Evolutionary conservation across 192 early-diverging fungal genomes (phyloP).

Genomic region (Coemansia sp.): DNA sequence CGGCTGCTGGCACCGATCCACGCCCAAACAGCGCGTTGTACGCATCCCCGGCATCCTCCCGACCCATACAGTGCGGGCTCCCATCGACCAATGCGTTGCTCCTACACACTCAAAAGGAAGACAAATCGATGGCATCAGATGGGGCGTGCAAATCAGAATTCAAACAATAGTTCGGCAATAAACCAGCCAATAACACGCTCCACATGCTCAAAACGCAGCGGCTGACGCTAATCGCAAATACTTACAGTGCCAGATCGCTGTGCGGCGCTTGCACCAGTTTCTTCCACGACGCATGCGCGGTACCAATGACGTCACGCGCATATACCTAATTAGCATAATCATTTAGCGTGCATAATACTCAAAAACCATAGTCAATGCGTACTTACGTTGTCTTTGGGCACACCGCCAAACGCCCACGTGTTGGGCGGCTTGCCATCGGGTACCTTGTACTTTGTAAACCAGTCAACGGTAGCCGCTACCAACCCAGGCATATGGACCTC

Average conservation of each 20-base stretch:
- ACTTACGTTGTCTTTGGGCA: constrained; percentile 58
- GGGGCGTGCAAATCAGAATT: too few species aligned
- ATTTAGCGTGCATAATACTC: neutral
- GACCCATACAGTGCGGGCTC: constrained; percentile 22
- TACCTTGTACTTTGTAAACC: constrained; percentile 99
- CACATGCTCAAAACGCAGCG: neutral
- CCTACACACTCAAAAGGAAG: constrained; percentile 18
- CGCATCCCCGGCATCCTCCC: constrained; percentile 15
- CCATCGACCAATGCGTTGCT: constrained; percentile 29
- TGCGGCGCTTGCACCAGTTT: constrained; percentile 60
- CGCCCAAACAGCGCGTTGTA: constrained; percentile 21
- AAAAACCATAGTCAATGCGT: neutral
- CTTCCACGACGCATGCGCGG: constrained; percentile 89
- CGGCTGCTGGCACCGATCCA: constrained; percentile 4
- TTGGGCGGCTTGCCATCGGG: constrained; percentile 99
- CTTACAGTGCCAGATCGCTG: constrained; percentile 35
- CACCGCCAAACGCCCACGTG: constrained; percentile 93
- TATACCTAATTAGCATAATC: constrained; percentile 59
- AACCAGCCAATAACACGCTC: neutral
- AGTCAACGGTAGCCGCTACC: constrained; percentile 93
- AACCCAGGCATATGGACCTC: constrained; percentile 94
- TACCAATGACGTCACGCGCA: constrained; percentile 77
- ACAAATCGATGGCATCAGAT: too few species aligned
- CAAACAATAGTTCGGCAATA: neutral
- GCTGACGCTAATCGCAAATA: neutral